Evolutionary conservation across 768 basidiomycete species (phyloP), one percentile per base, ranked within the genome.

Genomic region (Daedalea quercina): DNA sequence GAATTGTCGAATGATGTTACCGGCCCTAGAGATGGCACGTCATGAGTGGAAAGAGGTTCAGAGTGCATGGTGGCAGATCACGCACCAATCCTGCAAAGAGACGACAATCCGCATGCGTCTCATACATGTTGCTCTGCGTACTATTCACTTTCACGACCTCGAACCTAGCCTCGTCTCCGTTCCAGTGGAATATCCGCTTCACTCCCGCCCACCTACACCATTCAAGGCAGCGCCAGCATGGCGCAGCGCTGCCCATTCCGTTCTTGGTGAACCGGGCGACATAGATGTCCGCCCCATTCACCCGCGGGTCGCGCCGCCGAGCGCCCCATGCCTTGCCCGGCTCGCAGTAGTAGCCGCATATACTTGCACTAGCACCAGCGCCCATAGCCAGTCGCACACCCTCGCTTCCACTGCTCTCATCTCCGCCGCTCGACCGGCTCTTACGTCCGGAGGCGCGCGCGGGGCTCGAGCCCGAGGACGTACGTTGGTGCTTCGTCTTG

Each of bases 121-220:
- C 71, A 52, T 79, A 78, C 48, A 53, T 53, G 33, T 37, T 24
- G 33, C 37, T 44, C 46, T 65, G 65, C 19, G 65, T 65, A 35
- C 69, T 69, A 51, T 75, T 73, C 49, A 78, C 76, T 63, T 79
- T 79, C 42, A 78, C 64, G 42, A 77, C 69, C 2, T 70, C 70
- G 43, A 74, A 73, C 51, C 60, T 61, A 9, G 64, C 65, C 35
- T 60, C 64, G 17, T 59, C 65, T 7, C 61, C 65, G 50, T 78
- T 71, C 74, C 77, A 80, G 55, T 80, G 75, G 57, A 79, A 81
- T 40, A 81, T 73, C 37, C 79, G 72, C 64, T 74, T 78, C 54
- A 82, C 72, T 0, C 79, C 79, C 20, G 78, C 77, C 79, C 79
- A 81, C 42, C 67, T 65, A 57, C 77, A 81, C 78, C 77, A 82